Conservation (phyloP, 805 yeast species). For the Hanseniaspora jakobsenii region DNA sequence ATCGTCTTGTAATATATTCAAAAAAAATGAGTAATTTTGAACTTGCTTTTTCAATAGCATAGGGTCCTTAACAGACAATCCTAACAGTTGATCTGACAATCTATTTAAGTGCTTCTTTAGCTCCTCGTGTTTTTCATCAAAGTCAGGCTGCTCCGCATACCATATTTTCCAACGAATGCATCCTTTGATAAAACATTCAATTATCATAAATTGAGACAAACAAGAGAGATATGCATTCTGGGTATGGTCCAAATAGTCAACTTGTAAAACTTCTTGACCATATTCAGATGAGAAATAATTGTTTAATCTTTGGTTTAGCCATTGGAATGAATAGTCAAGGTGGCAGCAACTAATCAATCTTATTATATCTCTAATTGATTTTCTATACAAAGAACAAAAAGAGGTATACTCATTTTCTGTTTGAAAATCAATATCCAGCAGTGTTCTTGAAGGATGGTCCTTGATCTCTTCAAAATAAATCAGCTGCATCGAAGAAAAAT, state of each 20-base stretch:
- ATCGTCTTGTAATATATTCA: constrained; percentile 74
- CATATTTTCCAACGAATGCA: constrained; percentile 91
- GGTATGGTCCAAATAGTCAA: constrained; percentile 41
- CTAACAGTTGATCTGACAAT: constrained; percentile 61
- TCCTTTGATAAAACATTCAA: constrained; percentile 84
- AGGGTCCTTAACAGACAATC: constrained; percentile 68
- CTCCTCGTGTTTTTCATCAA: constrained; percentile 40
- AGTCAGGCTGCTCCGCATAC: constrained; percentile 47
- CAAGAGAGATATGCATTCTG: constrained; percentile 65
- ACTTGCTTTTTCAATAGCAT: constrained; percentile 69
- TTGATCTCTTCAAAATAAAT: constrained; percentile 62
- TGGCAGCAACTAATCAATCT: constrained; percentile 76
- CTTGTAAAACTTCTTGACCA: constrained; percentile 53
- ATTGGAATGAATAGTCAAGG: constrained; percentile 67
- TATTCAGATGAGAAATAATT: constrained; percentile 55
- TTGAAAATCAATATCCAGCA: constrained; percentile 77
- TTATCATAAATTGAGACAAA: constrained; percentile 68
- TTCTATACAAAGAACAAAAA: constrained; percentile 67
- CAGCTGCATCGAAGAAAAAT: constrained; percentile 65
- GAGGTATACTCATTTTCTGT: constrained; percentile 65
- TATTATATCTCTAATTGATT: constrained; percentile 80
- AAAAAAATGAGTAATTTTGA: constrained; percentile 86
- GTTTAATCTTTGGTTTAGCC: constrained; percentile 68
- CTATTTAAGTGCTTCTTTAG: constrained; percentile 48
- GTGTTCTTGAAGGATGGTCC: constrained; percentile 51